A percentile compares a stretch with the other conserved stretches of the same genome.
Evolutionary conservation across 345 rosid species (phyloP).

Genomic region (Populus pruinosa): DNA sequence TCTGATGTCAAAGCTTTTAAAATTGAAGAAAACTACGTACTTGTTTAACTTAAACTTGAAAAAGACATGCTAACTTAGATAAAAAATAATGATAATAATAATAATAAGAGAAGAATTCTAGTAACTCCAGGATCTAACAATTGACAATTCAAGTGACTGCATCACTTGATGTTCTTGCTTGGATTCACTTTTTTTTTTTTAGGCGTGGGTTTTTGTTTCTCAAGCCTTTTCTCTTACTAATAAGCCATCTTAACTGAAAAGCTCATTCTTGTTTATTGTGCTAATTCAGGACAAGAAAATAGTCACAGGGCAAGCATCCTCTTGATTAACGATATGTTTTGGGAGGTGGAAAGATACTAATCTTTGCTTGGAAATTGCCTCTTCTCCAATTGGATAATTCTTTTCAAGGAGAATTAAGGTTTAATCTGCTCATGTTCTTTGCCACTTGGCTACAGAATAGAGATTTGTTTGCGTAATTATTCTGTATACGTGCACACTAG

Average conservation of each 20-base stretch:
- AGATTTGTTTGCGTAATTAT: background rate
- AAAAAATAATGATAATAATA: too few species aligned
- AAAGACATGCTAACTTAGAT: too few species aligned
- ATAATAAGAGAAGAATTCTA: too few species aligned
- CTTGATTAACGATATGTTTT: conserved; percentile 33
- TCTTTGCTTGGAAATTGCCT: background rate
- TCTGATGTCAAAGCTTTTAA: too few species aligned
- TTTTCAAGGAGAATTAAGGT: conserved; percentile 1
- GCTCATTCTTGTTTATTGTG: conserved; percentile 3
- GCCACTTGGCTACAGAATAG: background rate
- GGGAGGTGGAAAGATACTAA: background rate
- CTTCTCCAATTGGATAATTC: background rate
- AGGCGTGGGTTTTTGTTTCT: background rate
- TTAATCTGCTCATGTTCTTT: conserved; percentile 1
- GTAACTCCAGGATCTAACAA: background rate
- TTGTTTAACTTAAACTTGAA: too few species aligned
- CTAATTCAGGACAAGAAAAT: conserved; percentile 59
- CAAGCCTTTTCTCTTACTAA: background rate
- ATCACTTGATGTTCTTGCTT: background rate
- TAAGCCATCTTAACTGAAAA: conserved; percentile 4
- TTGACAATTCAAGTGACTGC: background rate
- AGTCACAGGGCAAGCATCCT: conserved; percentile 57
- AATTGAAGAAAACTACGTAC: too few species aligned
- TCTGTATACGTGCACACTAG: background rate
- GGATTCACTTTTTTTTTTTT: background rate